phyloP scores from a whole-genome alignment of 495 filamentous ascomycete species.

The Hypoxylon intermedium region DNA sequence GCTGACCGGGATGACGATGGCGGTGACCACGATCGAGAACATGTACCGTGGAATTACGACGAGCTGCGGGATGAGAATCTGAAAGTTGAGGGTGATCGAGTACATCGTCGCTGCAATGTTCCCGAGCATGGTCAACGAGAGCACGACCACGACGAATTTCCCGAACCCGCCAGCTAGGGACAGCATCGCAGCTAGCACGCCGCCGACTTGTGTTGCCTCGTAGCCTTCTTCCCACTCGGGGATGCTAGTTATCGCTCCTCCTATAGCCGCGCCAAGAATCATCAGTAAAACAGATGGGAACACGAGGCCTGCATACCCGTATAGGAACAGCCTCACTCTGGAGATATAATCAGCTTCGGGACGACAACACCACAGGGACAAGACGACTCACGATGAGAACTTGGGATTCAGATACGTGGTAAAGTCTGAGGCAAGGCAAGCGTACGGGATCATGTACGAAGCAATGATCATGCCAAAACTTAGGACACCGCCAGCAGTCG shows the following conservation, averaged over 20 bases:
- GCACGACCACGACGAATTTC: constrained; percentile 61
- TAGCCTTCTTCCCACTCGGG: constrained; percentile 57
- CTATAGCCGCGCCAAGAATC: constrained; percentile 62
- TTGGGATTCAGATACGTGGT: constrained; percentile 57
- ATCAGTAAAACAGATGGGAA: constrained; percentile 60
- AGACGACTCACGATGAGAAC: constrained; percentile 53
- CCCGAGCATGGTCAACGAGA: constrained; percentile 60
- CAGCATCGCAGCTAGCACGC: constrained; percentile 63
- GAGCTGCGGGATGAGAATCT: constrained; percentile 58
- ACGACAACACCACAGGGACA: not conserved
- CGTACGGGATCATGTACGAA: constrained; percentile 56
- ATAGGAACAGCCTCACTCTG: constrained; percentile 51
- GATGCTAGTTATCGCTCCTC: constrained; percentile 50
- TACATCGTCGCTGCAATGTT: constrained; percentile 59
- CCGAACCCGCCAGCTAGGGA: constrained; percentile 61
- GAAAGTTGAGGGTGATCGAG: constrained; percentile 64
- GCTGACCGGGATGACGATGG: constrained; percentile 59
- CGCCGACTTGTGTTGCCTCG: constrained; percentile 55
- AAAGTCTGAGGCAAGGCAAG: constrained; percentile 55
- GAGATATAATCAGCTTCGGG: constrained; percentile 1
- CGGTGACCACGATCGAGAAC: constrained; percentile 58
- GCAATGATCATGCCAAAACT: constrained; percentile 55
- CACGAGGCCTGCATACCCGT: constrained; percentile 55
- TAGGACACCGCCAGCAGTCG: constrained; percentile 41
- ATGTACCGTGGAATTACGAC: constrained; percentile 59